These are phyloP conservation scores for Penicillium pulvis DNA, from an alignment of 495 filamentous ascomycete genomes.

Conservation along the genomic window DNA sequence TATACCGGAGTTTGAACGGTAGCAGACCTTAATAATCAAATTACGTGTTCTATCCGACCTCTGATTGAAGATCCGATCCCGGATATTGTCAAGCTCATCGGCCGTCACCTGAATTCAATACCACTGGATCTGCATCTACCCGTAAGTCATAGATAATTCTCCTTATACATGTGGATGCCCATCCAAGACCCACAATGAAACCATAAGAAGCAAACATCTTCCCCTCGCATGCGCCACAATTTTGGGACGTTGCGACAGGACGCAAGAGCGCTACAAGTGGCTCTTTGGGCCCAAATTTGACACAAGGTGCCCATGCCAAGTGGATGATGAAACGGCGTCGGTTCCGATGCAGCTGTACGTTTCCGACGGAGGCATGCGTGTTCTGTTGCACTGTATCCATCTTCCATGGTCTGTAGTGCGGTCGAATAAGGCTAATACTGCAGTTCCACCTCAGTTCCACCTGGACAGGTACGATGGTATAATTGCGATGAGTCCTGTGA, in stretches of 20 bases:
- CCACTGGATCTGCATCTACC: conserved; percentile 9
- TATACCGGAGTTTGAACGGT: not conserved
- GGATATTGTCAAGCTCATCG: not conserved
- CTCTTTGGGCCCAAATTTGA: not conserved
- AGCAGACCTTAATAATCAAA: not conserved
- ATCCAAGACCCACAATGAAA: not conserved
- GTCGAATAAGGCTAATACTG: not conserved
- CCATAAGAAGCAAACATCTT: not conserved
- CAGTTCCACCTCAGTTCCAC: not conserved
- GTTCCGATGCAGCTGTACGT: conserved; percentile 23
- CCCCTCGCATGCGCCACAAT: not conserved
- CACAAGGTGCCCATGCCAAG: conserved; percentile 13
- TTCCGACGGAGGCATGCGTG: conserved; percentile 28
- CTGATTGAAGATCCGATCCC: not conserved
- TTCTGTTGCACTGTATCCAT: conserved; percentile 26
- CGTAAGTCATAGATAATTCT: conserved; percentile 5
- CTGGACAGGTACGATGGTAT: not conserved
- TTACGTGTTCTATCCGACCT: not conserved
- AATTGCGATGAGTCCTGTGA: not conserved
- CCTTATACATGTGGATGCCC: not conserved
- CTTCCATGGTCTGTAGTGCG: conserved; percentile 14
- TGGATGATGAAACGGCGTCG: conserved; percentile 32
- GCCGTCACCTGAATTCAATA: conserved; percentile 1
- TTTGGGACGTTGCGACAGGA: not conserved
- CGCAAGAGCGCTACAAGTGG: not conserved